phyloP scores from a whole-genome alignment of 2,329 filamentous ascomycete genomes.

The Aurifilum marmelostoma region DNA sequence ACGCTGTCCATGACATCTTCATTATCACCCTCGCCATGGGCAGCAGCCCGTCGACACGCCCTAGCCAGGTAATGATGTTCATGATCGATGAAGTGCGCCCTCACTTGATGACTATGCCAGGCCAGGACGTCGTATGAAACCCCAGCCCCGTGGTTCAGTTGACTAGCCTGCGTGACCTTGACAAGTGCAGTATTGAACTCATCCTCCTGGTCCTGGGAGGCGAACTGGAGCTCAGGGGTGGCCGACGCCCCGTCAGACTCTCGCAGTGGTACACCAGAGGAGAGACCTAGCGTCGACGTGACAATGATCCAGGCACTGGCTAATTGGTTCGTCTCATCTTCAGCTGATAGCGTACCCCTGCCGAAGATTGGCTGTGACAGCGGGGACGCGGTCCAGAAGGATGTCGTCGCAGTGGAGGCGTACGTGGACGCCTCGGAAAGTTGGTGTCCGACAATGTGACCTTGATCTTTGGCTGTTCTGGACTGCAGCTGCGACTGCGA shows the following conservation, averaged over 20 bases:
- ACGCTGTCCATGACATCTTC: constrained; percentile 44
- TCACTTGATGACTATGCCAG: constrained; percentile 65
- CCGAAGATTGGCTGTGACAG: constrained; percentile 12
- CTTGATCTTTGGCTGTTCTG: constrained; percentile 42
- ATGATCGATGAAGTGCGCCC: constrained; percentile 62
- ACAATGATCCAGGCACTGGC: constrained; percentile 66
- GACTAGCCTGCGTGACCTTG: constrained; percentile 54
- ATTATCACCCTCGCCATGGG: constrained; percentile 17
- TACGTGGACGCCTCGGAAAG: constrained; percentile 27
- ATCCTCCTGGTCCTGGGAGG: constrained; percentile 45
- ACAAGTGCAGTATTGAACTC: constrained; percentile 56
- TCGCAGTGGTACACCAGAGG: constrained; percentile 57
- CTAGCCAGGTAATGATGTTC: constrained; percentile 59
- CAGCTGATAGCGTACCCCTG: constrained; percentile 20
- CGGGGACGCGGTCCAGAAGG: constrained; percentile 16
- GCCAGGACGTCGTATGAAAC: constrained; percentile 60
- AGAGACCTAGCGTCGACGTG: constrained; percentile 60
- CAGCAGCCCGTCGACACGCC: constrained; percentile 36
- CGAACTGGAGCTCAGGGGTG: constrained; percentile 44
- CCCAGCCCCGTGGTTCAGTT: constrained; percentile 51
- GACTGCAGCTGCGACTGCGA: constrained; percentile 39
- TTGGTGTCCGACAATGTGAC: constrained; percentile 45
- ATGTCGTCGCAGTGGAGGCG: constrained; percentile 16
- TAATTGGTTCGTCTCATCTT: constrained; percentile 58
- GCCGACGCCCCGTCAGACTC: constrained; percentile 56